Percentiles rank a stretch among this genome's conserved stretches.
Conservation (phyloP, 73 alveolate genomes). For the Tetrahymena borealis region DNA sequence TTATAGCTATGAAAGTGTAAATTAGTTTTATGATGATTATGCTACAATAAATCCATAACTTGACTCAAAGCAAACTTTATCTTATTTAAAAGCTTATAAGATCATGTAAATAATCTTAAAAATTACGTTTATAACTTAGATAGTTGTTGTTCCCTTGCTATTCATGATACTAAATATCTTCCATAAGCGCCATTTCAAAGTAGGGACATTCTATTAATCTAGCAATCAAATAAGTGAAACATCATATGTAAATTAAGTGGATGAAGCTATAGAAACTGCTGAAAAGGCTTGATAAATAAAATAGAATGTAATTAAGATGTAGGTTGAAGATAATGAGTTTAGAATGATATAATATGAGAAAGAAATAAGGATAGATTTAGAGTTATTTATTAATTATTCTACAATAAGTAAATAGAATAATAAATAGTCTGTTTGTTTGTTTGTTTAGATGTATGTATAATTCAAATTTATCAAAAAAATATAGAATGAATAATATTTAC, state of each 20-base stretch:
- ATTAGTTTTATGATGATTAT: neutral
- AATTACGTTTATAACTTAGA: neutral
- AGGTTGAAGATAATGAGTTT: too few species aligned
- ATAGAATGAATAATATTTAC: too few species aligned
- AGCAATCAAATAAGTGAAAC: neutral
- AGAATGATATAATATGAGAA: too few species aligned
- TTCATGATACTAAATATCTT: neutral
- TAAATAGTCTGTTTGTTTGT: too few species aligned
- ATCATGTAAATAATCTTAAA: neutral
- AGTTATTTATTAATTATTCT: too few species aligned
- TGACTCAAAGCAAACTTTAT: neutral
- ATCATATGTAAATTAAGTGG: neutral
- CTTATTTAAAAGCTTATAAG: neutral
- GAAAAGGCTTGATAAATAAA: neutral
- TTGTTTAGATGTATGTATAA: too few species aligned
- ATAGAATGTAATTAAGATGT: too few species aligned
- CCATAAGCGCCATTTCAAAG: neutral
- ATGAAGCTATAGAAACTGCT: neutral
- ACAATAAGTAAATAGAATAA: too few species aligned
- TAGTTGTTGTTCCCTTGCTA: neutral
- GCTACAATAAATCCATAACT: neutral
- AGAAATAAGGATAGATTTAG: too few species aligned
- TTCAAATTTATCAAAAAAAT: too few species aligned
- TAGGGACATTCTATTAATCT: neutral
- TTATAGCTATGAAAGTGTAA: neutral